A percentile compares a stretch with the other conserved stretches of the same genome.
phyloP scores from a whole-genome alignment of 2,329 filamentous ascomycete species.

The Chrysoporthe cubensis region DNA sequence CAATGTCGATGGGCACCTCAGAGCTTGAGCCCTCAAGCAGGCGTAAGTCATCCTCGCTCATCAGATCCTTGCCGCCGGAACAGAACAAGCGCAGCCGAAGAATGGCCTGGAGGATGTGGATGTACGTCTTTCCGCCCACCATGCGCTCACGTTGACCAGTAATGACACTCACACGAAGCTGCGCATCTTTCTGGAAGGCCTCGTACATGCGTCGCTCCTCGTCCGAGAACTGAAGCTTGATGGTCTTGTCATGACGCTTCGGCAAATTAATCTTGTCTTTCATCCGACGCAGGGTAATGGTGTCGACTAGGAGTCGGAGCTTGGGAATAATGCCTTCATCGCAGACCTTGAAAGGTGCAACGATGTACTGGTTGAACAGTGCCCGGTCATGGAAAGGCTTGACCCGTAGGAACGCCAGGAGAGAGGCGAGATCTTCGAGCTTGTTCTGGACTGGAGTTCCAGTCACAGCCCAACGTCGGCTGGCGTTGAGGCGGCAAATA shows the following conservation, averaged over 20 bases:
- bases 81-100: slow-evolving; percentile 87
- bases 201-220: slow-evolving; percentile 81
- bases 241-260: slow-evolving; percentile 70
- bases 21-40: slow-evolving; percentile 80
- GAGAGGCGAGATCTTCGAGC: slow-evolving; percentile 83
- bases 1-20: slow-evolving; percentile 85
- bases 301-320: slow-evolving; percentile 86
- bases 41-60: slow-evolving; percentile 81
- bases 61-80: slow-evolving; percentile 89
- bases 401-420: slow-evolving; percentile 83
- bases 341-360: slow-evolving; percentile 83
- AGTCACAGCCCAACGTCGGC: slow-evolving; percentile 94
- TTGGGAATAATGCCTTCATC: slow-evolving; percentile 84
- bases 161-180: slow-evolving; percentile 78
- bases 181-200: slow-evolving; percentile 80
- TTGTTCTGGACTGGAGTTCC: slow-evolving; percentile 95
- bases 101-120: slow-evolving; percentile 90
- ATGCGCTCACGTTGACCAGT: slow-evolving; percentile 66
- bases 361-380: slow-evolving; percentile 79
- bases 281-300: slow-evolving; percentile 87
- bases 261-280: slow-evolving; percentile 92
- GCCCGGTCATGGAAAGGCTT: slow-evolving; percentile 80
- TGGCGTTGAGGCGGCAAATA: slow-evolving; percentile 76
- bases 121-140: slow-evolving; percentile 85
- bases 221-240: slow-evolving; percentile 74